Base-by-base conservation (phyloP, 805 yeast species). In the Isabelozyma gotoi region DNA sequence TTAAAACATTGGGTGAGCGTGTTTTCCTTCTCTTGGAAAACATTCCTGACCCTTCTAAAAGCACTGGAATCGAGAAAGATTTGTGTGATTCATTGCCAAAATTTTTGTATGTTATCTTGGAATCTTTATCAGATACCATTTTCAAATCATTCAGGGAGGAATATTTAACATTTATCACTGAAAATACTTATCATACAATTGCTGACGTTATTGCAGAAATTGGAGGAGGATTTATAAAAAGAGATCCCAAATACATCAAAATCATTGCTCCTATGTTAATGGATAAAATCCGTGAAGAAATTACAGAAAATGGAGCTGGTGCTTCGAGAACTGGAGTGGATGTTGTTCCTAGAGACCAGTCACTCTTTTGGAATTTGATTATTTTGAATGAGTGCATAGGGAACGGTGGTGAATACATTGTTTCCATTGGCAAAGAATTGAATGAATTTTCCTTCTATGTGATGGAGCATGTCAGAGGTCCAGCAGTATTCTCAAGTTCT, bases 251-350 rank as follows among this genome's bases (percentile, higher is more conserved):
- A 7, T 52, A 57, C 4, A 76, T 82, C 47, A 64, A 71, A 1
- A 62, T 60, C 36, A 59, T 80, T 19, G 72, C 77, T 31, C 60
- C 68, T 0, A 54, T 71, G n/a, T 62, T 85, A 15, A 64, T 74
- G 38, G 70, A 69, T 4, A 75, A 75, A 41, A 81, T 91, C 19
- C 68, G 72, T 31, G 80, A 75, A 27, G 96, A 92, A 56, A 72
- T 92, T 16, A 67, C 68, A 8, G 88, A 83, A 50, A 86, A 91
- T 49, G 85, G 81, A 2, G 97, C 97, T 0, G 98, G 97, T 3
- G 64, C 77, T 1, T 68, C 82, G 0, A 76, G 96, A 59, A 76
- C 80, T 4, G 80, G 84, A 0, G 68, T 76, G 5, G 91, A 85
- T 21, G 72, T 85, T 19, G 72, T 82, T 19, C 87, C 87, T n/a